A percentile compares a stretch with the other conserved stretches of the same genome.
These are phyloP conservation scores for Rhynchosporium graminicola DNA, from an alignment of 2,329 filamentous ascomycete species.

Conservation along the genomic window DNA sequence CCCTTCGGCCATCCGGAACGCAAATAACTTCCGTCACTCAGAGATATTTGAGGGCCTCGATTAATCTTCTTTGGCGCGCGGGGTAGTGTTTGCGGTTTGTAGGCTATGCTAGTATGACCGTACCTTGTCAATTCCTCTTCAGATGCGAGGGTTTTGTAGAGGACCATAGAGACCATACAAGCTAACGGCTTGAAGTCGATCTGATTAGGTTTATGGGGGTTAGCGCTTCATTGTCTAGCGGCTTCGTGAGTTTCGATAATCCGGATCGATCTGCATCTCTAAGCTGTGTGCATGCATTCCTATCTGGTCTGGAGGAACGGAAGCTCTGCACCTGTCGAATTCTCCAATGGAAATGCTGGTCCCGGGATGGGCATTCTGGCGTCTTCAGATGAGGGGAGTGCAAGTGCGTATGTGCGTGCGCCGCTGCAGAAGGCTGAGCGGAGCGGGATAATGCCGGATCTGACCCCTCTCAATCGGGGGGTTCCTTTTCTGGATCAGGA, in stretches of 20 bases:
- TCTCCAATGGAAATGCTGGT: slow-evolving; percentile 1
- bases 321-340: slow-evolving; percentile 13
- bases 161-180: background rate
- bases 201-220: slow-evolving; percentile 2
- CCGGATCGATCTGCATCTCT: background rate
- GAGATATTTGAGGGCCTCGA: slow-evolving; percentile 3
- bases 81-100: background rate
- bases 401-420: no score
- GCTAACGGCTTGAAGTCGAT: background rate
- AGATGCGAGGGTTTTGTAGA: background rate
- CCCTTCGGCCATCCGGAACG: slow-evolving; percentile 8
- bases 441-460: slow-evolving; percentile 7
- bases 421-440: slow-evolving; percentile 3
- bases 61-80: background rate
- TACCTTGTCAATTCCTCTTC: no score
- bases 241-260: no score
- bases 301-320: slow-evolving; percentile 5
- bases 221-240: background rate
- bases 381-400: background rate
- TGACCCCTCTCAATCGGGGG: background rate
- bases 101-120: background rate
- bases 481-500: background rate
- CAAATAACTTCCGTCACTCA: background rate
- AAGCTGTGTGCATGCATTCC: background rate
- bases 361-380: background rate